Base-by-base conservation (phyloP, 768 basidiomycete species). In the Mycena leptocephala region DNA sequence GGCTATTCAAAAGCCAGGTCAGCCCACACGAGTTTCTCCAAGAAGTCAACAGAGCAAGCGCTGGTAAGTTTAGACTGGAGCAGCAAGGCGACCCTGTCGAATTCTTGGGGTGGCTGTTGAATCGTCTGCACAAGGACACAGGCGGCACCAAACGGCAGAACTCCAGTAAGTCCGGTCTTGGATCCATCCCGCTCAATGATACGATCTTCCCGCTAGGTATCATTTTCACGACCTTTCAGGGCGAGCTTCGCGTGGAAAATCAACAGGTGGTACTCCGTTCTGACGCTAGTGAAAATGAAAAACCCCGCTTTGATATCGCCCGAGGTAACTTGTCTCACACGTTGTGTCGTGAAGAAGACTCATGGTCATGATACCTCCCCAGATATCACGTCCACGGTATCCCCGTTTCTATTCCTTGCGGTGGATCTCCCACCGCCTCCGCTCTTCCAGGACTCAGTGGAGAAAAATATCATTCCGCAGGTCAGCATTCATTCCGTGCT, bases 381-480 rank as follows among this genome's bases (percentile, higher is more conserved):
- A 97, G 97, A 99, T 80, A 96, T 95, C 85, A 98, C 95, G 84
- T 91, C 93, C 46, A 87, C 90, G 26, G 89, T 91, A 64, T 97
- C 97, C 5, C 98, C 98, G 5, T 99, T 99, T 88, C 89, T 99
- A 73, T 98, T 98, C 87, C 91, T 99, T 48, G 96, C 98, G 2
- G 93, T 99, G 33, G 98, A 99, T 86, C 90, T 99, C 30, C 98
- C 98, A 22, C 95, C 98, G 0, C 97, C 97, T n/a, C 98, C 98
- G 20, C 87, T 99, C 46, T 99, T 99, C 86, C 98, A 99, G 85
- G 97, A 99, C 82, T 87, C 95, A 5, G 91, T 98, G 58, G 97
- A 98, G 87, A 98, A 98, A 87, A 99, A 99, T 84, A 99, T 99
- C 83, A 98, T 99, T 78, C 98, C 98, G 37, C 98, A 99, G 89